A percentile compares a stretch with the other conserved stretches of the same genome.
These are phyloP conservation scores for Scalesia atractyloides DNA, from an alignment of 129 eudicot species.

Conservation along the genomic window DNA sequence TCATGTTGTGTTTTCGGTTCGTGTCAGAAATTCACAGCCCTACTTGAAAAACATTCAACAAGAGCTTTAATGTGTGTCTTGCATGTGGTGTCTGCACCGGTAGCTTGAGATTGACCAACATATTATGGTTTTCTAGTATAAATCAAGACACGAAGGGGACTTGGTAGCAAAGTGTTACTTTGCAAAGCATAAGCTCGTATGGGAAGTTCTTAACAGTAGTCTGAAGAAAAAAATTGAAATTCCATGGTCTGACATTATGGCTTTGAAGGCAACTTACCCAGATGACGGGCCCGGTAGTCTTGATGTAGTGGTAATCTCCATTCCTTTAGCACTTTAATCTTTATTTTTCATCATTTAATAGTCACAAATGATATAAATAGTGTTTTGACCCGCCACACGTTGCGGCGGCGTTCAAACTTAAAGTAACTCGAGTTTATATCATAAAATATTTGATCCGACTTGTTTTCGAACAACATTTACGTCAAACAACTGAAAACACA, in stretches of 20 bases:
- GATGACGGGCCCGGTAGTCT: slow-evolving; percentile 83
- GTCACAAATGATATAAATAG: background rate
- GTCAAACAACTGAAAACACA: no score
- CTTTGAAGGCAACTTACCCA: slow-evolving; percentile 74
- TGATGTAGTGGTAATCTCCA: slow-evolving; percentile 73
- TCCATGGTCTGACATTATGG: slow-evolving; percentile 92
- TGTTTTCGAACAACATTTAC: no score
- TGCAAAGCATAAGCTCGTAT: slow-evolving; percentile 87
- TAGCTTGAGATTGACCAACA: slow-evolving; percentile 10
- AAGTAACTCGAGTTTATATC: no score
- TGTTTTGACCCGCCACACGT: no score
- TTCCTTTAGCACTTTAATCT: background rate
- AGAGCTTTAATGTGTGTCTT: background rate
- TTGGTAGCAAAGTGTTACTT: slow-evolving; percentile 89
- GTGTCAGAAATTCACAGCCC: no score
- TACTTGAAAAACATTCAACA: background rate
- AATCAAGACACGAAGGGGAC: slow-evolving; percentile 85
- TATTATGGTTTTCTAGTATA: slow-evolving; percentile 54
- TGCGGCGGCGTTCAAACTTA: no score
- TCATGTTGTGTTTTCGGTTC: no score
- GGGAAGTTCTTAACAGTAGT: slow-evolving; percentile 96
- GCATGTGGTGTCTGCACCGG: no score
- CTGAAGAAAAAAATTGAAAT: slow-evolving; percentile 92
- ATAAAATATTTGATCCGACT: no score
- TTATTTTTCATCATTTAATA: background rate